A percentile compares a stretch with the other conserved stretches of the same genome.
Conservation (phyloP, 441 rosid species). For the Gossypium armourianum region DNA sequence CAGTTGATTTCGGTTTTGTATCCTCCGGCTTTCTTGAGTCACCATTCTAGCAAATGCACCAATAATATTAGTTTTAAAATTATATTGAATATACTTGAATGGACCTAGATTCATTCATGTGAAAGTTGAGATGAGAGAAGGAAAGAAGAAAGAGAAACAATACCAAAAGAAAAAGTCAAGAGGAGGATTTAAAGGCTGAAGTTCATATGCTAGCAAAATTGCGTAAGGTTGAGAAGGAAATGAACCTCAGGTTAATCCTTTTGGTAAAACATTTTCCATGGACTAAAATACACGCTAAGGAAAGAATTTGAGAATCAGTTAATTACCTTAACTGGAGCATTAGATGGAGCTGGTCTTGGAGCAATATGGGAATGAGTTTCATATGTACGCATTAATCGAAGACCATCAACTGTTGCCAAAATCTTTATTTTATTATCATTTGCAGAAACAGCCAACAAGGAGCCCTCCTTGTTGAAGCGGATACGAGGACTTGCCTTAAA, state of each 20-base stretch:
- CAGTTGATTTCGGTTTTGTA: constrained; percentile 34
- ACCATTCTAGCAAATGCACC: constrained; percentile 32
- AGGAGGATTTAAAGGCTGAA: constrained; percentile 1
- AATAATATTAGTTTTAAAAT: background rate
- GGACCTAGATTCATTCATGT: background rate
- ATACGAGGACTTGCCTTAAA: constrained; percentile 50
- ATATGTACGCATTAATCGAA: constrained; percentile 33
- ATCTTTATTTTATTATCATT: constrained; percentile 55
- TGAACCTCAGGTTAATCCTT: background rate
- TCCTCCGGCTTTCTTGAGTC: constrained; percentile 42
- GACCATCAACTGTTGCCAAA: constrained; percentile 48
- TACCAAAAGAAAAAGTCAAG: background rate
- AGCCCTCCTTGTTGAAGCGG: constrained; percentile 59
- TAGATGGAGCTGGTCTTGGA: constrained; percentile 26
- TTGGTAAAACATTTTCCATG: background rate
- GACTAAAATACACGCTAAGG: constrained; percentile 13
- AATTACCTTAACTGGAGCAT: constrained; percentile 24
- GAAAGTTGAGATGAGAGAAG: background rate
- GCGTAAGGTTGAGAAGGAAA: background rate
- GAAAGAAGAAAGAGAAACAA: constrained; percentile 1
- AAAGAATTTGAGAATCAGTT: background rate
- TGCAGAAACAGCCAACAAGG: constrained; percentile 51
- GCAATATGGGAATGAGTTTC: constrained; percentile 31
- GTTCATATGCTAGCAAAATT: background rate
- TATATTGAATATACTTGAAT: background rate